These are phyloP conservation scores for Cardamine chenopodiifolia DNA, from an alignment of 345 rosid genomes.

Conservation along the genomic window DNA sequence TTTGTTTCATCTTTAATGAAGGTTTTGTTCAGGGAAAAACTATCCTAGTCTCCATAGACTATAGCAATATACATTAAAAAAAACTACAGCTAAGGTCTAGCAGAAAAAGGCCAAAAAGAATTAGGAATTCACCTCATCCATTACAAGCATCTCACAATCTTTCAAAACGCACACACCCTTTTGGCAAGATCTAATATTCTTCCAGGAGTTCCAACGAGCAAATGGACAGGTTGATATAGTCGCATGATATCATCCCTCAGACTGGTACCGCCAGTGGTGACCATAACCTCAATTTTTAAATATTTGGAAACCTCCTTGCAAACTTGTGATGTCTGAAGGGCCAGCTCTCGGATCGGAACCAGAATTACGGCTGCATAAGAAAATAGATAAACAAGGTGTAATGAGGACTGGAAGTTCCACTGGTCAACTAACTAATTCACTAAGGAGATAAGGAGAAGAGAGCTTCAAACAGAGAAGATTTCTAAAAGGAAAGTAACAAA, in stretches of 20 bases:
- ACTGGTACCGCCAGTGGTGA: slow-evolving; percentile 98
- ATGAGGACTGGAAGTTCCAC: not conserved
- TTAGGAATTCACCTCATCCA: slow-evolving; percentile 79
- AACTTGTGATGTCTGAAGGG: slow-evolving; percentile 94
- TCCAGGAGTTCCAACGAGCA: slow-evolving; percentile 95
- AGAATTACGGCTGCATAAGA: slow-evolving; percentile 77
- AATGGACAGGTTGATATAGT: slow-evolving; percentile 87
- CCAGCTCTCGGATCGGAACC: slow-evolving; percentile 89
- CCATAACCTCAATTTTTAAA: slow-evolving; percentile 94
- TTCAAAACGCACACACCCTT: slow-evolving; percentile 93
- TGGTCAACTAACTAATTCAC: not conserved
- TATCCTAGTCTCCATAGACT: not conserved
- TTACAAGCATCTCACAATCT: slow-evolving; percentile 88
- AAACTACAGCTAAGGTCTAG: not conserved
- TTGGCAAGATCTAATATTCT: slow-evolving; percentile 90
- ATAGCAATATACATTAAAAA: not conserved
- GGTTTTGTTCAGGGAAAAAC: not conserved
- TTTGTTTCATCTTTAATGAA: not conserved
- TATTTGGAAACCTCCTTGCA: slow-evolving; percentile 97
- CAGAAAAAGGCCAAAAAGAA: not conserved
- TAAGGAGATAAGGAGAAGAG: not conserved
- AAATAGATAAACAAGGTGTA: slow-evolving; percentile 17
- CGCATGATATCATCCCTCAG: slow-evolving; percentile 97
- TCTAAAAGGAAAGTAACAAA: slow-evolving; percentile 26
- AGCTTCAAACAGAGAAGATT: not conserved